phyloP scores from a whole-genome alignment of 306 rosid species.

The Medicago ruthenica region DNA sequence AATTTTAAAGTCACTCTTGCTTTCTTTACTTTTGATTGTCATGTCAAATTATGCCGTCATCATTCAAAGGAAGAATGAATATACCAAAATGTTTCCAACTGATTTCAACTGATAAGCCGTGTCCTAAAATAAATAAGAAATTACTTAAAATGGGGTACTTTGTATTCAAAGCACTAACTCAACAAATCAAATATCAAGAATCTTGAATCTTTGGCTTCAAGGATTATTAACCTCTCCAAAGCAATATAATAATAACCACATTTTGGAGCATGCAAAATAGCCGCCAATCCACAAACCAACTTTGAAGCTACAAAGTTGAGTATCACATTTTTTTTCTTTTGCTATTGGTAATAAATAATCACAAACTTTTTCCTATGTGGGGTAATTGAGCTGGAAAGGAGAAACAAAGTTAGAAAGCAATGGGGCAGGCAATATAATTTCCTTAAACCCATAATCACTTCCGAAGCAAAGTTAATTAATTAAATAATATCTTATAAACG shows the following conservation, averaged over 20 bases:
- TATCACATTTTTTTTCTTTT: conserved; percentile 17
- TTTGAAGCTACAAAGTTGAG: conserved; percentile 41
- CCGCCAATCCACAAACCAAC: conserved; percentile 50
- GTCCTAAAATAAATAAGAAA: conserved; percentile 1
- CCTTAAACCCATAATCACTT: conserved; percentile 58
- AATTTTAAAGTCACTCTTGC: background rate
- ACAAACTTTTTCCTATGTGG: conserved; percentile 59
- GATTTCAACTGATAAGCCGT: conserved; percentile 7
- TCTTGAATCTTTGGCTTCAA: conserved; percentile 65
- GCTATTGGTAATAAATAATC: conserved; percentile 43
- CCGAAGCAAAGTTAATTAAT: conserved; percentile 66
- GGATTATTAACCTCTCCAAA: conserved; percentile 43
- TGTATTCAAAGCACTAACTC: conserved; percentile 43
- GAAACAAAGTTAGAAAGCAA: conserved; percentile 73
- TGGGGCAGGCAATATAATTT: conserved; percentile 48
- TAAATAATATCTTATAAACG: conserved; percentile 42
- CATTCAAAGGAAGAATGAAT: conserved; percentile 21
- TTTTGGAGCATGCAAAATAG: conserved; percentile 49
- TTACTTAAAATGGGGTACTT: conserved; percentile 27
- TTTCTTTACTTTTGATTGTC: conserved; percentile 21
- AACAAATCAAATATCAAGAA: conserved; percentile 32
- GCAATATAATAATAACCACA: conserved; percentile 34
- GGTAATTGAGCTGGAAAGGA: conserved; percentile 59
- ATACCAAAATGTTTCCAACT: conserved; percentile 7
- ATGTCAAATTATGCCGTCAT: conserved; percentile 20